Percentiles rank a stretch among this genome's conserved stretches.
Conservation (phyloP, 495 filamentous ascomycete species). For the Hypoxylon fragiforme region DNA sequence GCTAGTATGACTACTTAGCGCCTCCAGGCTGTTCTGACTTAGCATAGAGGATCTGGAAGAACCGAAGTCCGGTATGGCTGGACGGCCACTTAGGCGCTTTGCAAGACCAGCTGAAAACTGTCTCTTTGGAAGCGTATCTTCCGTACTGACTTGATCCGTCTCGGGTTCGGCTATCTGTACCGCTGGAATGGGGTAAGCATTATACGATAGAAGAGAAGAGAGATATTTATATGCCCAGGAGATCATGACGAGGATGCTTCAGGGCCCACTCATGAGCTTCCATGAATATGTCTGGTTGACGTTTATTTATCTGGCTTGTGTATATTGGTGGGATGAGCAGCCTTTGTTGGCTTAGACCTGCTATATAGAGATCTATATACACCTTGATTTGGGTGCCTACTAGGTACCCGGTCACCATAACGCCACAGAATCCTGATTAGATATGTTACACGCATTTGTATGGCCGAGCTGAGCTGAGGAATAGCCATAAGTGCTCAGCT, state of each 20-base stretch:
- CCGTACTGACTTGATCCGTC: slow-evolving; percentile 30
- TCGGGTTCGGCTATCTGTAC: slow-evolving; percentile 55
- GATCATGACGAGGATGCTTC: background rate
- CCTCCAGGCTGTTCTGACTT: slow-evolving; percentile 41
- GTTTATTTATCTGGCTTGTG: too few species aligned
- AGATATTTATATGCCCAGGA: background rate
- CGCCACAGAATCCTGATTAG: too few species aligned
- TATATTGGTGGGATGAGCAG: too few species aligned
- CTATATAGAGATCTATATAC: too few species aligned
- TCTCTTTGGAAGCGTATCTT: slow-evolving; percentile 47
- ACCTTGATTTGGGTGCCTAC: too few species aligned
- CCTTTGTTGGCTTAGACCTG: too few species aligned
- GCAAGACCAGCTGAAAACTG: slow-evolving; percentile 48
- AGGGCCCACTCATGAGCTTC: slow-evolving; percentile 1
- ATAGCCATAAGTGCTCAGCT: too few species aligned
- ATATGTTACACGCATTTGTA: too few species aligned
- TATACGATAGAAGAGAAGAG: background rate
- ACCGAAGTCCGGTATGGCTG: slow-evolving; percentile 30
- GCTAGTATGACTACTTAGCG: slow-evolving; percentile 25
- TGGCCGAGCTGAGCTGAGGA: too few species aligned
- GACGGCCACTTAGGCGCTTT: slow-evolving; percentile 47
- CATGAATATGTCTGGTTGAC: too few species aligned
- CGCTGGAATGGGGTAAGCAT: slow-evolving; percentile 39
- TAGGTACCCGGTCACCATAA: too few species aligned
- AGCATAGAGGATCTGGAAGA: slow-evolving; percentile 46